A percentile compares a stretch with the other conserved stretches of the same genome.
These are phyloP conservation scores for Wickerhamomyces sp. DNA, from an alignment of 1,139 yeast species.

Conservation along the genomic window DNA sequence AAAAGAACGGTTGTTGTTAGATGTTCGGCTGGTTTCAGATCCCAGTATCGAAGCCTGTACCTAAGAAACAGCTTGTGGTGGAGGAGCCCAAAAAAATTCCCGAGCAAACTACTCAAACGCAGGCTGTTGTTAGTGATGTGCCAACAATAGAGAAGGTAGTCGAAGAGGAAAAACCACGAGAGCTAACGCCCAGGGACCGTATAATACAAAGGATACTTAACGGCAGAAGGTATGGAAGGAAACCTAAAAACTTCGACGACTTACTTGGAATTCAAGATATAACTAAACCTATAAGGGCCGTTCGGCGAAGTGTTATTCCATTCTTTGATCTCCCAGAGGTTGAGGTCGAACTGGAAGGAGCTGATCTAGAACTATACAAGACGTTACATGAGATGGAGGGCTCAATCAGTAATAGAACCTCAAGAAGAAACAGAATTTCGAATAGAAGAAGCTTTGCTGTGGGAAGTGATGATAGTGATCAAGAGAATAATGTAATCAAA, in stretches of 20 bases:
- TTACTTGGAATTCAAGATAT: background rate
- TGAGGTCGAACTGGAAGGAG: slow-evolving; percentile 1
- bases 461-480: slow-evolving; percentile 5
- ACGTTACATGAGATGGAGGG: background rate
- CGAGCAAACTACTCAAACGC: too few relatives aligned
- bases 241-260: slow-evolving; percentile 1
- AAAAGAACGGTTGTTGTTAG: too few relatives aligned
- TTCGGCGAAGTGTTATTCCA: background rate
- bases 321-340: background rate
- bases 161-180: background rate
- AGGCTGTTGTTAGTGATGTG: background rate
- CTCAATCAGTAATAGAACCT: background rate
- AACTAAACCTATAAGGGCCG: background rate
- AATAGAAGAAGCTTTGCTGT: background rate
- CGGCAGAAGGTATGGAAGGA: background rate
- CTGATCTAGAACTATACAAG: background rate
- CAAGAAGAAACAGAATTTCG: slow-evolving; percentile 1
- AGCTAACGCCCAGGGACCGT: background rate
- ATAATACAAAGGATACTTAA: background rate
- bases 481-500: background rate
- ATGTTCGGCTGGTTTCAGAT: background rate
- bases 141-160: background rate
- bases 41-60: background rate
- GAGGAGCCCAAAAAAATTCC: too few relatives aligned
- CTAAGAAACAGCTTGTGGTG: too few relatives aligned